These are phyloP conservation scores for Caryopteris hybrid DNA, from an alignment of 305 asterid species.

Conservation along the genomic window DNA sequence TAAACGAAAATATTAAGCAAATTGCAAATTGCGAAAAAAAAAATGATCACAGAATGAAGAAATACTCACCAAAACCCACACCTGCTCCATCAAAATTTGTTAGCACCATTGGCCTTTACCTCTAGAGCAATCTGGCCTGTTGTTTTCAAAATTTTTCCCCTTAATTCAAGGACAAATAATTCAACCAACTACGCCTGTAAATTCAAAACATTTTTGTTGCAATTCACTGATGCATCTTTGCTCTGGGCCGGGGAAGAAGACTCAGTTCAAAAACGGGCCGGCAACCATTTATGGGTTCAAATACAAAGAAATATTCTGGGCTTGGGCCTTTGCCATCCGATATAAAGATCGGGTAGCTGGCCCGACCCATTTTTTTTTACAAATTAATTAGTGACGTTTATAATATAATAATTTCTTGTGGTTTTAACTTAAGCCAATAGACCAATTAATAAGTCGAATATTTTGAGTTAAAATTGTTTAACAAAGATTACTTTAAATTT, in stretches of 20 bases:
- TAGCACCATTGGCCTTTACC: slow-evolving; percentile 39
- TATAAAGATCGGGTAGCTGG: no score
- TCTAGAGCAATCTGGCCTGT: background rate
- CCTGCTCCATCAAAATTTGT: slow-evolving; percentile 74
- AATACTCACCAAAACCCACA: slow-evolving; percentile 63
- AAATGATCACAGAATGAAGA: background rate
- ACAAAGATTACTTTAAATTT: no score
- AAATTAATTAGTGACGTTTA: no score
- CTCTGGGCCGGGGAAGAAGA: background rate
- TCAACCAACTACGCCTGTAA: background rate
- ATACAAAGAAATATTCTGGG: background rate
- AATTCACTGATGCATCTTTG: background rate
- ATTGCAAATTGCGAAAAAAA: background rate
- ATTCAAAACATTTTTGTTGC: background rate
- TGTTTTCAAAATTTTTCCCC: background rate
- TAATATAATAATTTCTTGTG: no score
- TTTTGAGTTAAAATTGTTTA: no score
- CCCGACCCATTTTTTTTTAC: no score
- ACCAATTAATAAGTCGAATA: no score
- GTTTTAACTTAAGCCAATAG: no score
- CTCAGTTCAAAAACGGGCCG: background rate
- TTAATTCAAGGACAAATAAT: background rate
- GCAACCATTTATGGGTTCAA: background rate
- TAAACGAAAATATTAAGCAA: background rate
- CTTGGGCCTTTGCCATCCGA: background rate